Percentiles rank a stretch among this genome's conserved stretches.
phyloP scores from a whole-genome alignment of 1,284 basidiomycete species.

The Ceratobasidium sp. region DNA sequence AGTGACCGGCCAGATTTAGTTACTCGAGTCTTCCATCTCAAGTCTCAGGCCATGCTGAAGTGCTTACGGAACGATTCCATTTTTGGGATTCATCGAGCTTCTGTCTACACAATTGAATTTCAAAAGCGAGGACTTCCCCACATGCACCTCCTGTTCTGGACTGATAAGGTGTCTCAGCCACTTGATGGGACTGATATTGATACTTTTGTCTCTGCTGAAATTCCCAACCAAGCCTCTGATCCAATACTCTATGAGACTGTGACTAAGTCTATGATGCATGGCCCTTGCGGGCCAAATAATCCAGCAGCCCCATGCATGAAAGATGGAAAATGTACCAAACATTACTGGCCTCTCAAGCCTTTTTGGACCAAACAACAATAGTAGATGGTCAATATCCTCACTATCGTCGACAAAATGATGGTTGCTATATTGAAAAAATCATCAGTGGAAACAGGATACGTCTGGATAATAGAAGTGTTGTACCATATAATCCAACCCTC shows the following conservation, averaged over 20 bases:
- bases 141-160: conserved; percentile 56
- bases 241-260: conserved; percentile 54
- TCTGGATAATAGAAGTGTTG: conserved; percentile 51
- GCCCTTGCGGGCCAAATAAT: conserved; percentile 53
- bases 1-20: conserved; percentile 59
- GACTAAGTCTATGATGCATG: conserved; percentile 56
- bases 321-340: conserved; percentile 51
- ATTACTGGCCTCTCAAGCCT: conserved; percentile 51
- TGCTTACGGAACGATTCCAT: conserved; percentile 51
- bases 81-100: conserved; percentile 49
- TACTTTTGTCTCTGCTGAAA: conserved; percentile 51
- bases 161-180: conserved; percentile 49
- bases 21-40: conserved; percentile 55
- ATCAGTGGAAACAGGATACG: background rate
- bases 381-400: conserved; percentile 53
- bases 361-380: conserved; percentile 49
- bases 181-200: conserved; percentile 52
- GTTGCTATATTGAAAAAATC: background rate
- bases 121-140: conserved; percentile 61
- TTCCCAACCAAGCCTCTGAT: conserved; percentile 51
- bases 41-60: conserved; percentile 52
- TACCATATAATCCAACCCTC: conserved; percentile 53
- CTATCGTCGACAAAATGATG: conserved; percentile 35
- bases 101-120: conserved; percentile 59
- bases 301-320: conserved; percentile 49